Base-by-base conservation (phyloP, 805 yeast genomes). In the Lachancea waltii region DNA sequence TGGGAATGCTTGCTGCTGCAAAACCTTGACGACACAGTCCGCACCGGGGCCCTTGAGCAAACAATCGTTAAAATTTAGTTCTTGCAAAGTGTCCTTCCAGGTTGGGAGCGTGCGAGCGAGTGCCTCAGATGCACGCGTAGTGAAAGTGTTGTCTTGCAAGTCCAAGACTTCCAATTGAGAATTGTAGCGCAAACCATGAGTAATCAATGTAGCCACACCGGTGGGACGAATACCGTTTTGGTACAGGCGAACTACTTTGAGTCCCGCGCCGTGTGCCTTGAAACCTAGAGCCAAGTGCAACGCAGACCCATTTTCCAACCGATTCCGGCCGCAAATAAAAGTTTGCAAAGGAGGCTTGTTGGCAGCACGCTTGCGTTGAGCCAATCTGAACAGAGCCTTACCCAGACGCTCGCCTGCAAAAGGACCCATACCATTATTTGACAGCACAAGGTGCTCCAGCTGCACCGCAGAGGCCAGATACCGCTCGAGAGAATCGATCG, bases 351-450 rank as follows among this genome's bases (percentile, higher is more conserved):
- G 64, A 16, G 72, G 67, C 29, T 65, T 63, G 21, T 57, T 51
- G n/a, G 61, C 58, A 34, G 60, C 60, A 46, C 67, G 60, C 63
- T 87, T 87, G 41, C 79, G 80, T 36, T 60, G 61, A 15, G 92
- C 77, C 47, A 90, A 72, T 49, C 73, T 71, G 64, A 69, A 85
- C 33, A 92, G 73, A 3, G 95, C 85, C 51, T 78, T 77, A 43
- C 97, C 99, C 45, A 92, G 84, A 59, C 95, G 76, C 41, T 90
- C 81, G 52, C 99, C 98, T 1, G 97, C 95, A 59, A 83, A 83
- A 18, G 99, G 99, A 24, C 99, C 99, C 78, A 92, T 81, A 40
- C 99, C 99, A 61, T 92, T 92, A 65, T 92, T 92, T 33, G 96
- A 81, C 45, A 92, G 69, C 48, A 85, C 79, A 60, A 92, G 73